Conservation (phyloP, 148 eudicot species). For the Cornus kousa region DNA sequence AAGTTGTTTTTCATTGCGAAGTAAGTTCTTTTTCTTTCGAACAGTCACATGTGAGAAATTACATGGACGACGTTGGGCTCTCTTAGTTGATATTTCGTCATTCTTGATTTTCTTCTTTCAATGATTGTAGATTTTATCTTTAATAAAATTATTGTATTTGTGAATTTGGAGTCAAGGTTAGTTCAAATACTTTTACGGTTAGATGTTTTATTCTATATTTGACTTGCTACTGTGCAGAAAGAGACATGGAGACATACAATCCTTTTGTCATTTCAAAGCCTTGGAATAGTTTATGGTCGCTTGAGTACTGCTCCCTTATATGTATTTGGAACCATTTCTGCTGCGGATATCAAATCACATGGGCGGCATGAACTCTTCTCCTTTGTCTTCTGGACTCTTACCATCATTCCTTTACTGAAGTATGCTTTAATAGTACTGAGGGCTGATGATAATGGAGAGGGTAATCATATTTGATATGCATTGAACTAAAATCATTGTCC, state of each 20-base stretch:
- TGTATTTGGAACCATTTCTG: conserved; percentile 57
- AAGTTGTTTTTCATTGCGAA: not conserved
- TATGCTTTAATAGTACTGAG: conserved; percentile 70
- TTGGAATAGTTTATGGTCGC: conserved; percentile 82
- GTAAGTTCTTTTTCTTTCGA: not conserved
- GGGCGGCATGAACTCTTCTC: conserved; percentile 67
- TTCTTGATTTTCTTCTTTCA: not conserved
- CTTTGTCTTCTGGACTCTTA: conserved; percentile 79
- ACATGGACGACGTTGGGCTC: not conserved
- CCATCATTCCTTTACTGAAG: conserved; percentile 71
- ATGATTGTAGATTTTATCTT: not conserved
- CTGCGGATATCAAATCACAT: conserved; percentile 49
- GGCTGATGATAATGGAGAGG: conserved; percentile 82
- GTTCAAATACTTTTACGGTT: not conserved
- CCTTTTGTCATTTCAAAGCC: conserved; percentile 67
- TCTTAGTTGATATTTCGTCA: not conserved
- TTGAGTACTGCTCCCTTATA: conserved; percentile 80
- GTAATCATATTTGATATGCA: conserved; percentile 20
- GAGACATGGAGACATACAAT: conserved; percentile 64
- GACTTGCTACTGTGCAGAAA: conserved; percentile 35
- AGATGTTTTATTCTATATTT: not conserved
- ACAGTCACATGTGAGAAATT: not conserved
- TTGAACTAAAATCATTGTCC: not conserved
- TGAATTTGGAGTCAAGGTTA: not conserved
- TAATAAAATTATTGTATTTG: not conserved